These are phyloP conservation scores for Candida oleophila DNA, from an alignment of 805 yeast species.

Conservation along the genomic window DNA sequence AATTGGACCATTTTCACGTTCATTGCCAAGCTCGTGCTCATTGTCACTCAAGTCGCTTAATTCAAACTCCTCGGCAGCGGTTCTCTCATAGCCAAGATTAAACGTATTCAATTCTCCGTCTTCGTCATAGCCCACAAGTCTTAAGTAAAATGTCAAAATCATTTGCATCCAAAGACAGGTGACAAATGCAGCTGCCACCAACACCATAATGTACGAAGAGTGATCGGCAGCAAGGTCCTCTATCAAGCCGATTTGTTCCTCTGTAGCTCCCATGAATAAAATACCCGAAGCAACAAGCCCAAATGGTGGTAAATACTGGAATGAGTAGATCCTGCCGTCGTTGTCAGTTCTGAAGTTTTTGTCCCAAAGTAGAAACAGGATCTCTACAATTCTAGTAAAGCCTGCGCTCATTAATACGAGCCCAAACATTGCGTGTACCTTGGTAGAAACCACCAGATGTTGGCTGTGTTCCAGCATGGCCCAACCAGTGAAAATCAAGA, in stretches of 20 bases:
- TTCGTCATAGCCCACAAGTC: slow-evolving; percentile 41
- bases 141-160: slow-evolving; percentile 58
- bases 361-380: slow-evolving; percentile 73
- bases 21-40: slow-evolving; percentile 7
- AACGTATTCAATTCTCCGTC: slow-evolving; percentile 26
- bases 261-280: slow-evolving; percentile 89
- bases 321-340: slow-evolving; percentile 52
- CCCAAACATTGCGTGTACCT: slow-evolving; percentile 88
- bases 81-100: slow-evolving; percentile 13
- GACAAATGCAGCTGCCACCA: slow-evolving; percentile 71
- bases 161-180: slow-evolving; percentile 64
- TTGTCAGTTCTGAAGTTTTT: slow-evolving; percentile 32
- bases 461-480: slow-evolving; percentile 92
- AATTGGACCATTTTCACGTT: neutral
- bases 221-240: slow-evolving; percentile 78
- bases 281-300: slow-evolving; percentile 76
- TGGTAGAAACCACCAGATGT: slow-evolving; percentile 71
- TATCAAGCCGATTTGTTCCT: slow-evolving; percentile 77
- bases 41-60: slow-evolving; percentile 31
- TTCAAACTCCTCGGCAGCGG: slow-evolving; percentile 31
- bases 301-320: slow-evolving; percentile 87
- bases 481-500: slow-evolving; percentile 87
- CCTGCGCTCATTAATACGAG: slow-evolving; percentile 79
- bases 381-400: slow-evolving; percentile 70
- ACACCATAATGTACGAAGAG: slow-evolving; percentile 73